Conservation (phyloP, 1,139 yeast species). For the Nakaseomyces glabratus region DNA sequence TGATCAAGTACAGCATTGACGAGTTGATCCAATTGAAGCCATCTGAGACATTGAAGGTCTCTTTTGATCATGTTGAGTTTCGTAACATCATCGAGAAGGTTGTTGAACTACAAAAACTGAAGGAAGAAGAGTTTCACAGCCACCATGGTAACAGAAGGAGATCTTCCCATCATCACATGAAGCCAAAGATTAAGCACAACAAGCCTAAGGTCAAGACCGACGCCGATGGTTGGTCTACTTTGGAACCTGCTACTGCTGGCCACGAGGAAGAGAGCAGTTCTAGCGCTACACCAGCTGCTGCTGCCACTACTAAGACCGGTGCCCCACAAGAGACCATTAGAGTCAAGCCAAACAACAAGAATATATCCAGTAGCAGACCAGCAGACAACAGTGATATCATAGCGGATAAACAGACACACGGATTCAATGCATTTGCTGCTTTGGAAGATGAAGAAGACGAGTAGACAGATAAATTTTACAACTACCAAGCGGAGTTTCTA, state of each 20-base stretch:
- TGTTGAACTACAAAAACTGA: conserved; percentile 35
- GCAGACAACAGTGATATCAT: conserved; percentile 63
- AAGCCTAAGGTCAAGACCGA: conserved; percentile 46
- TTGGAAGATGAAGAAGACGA: conserved; percentile 53
- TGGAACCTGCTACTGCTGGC: conserved; percentile 41
- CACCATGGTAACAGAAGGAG: conserved; percentile 49
- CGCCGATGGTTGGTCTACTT: conserved; percentile 77
- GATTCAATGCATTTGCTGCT: conserved; percentile 74
- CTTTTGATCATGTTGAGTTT: conserved; percentile 56
- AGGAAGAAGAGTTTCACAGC: conserved; percentile 29
- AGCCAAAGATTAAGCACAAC: conserved; percentile 51
- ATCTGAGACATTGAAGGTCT: conserved; percentile 46
- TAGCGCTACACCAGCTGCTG: conserved; percentile 33
- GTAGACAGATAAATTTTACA: conserved; percentile 3
- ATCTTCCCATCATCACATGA: conserved; percentile 42
- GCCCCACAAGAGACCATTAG: conserved; percentile 34
- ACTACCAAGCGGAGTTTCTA: no score
- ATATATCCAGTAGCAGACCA: conserved; percentile 64
- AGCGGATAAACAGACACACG: conserved; percentile 54
- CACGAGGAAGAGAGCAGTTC: conserved; percentile 41
- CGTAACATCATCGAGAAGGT: conserved; percentile 58
- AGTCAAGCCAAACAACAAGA: conserved; percentile 63
- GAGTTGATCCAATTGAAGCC: conserved; percentile 52
- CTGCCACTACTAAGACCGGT: conserved; percentile 18
- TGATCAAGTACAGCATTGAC: conserved; percentile 63